Conservation (phyloP, 345 rosid species). For the Reutealis trisperma region DNA sequence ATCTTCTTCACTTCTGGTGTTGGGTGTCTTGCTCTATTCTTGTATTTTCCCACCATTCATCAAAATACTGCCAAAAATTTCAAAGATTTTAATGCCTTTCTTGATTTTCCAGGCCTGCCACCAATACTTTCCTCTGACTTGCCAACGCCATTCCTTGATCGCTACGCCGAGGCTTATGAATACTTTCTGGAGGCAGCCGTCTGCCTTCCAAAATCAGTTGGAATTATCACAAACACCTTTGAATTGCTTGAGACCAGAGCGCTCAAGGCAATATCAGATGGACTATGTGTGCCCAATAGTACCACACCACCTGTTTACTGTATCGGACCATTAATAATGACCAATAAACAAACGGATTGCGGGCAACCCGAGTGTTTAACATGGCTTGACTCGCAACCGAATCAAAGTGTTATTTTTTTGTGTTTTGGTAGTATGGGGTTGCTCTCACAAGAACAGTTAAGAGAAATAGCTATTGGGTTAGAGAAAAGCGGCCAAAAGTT, state of each 20-base stretch:
- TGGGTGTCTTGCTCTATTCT: conserved; percentile 2
- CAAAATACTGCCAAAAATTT: conserved; percentile 1
- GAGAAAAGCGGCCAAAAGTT: conserved; percentile 18
- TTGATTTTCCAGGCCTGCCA: conserved; percentile 28
- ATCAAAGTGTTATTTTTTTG: conserved; percentile 4
- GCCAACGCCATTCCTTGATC: conserved; percentile 22
- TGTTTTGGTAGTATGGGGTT: conserved; percentile 17
- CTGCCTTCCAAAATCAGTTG: conserved; percentile 17
- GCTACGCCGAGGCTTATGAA: conserved; percentile 14
- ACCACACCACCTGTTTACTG: background rate
- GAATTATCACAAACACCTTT: conserved; percentile 59
- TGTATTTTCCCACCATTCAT: conserved; percentile 22
- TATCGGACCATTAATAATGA: background rate
- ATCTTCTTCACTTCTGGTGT: conserved; percentile 10
- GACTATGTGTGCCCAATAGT: conserved; percentile 35
- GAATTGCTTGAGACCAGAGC: conserved; percentile 49
- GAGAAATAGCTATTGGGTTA: conserved; percentile 16
- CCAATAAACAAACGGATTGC: background rate
- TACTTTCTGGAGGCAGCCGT: conserved; percentile 9
- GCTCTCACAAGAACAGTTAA: background rate
- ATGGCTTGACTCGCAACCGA: conserved; percentile 22
- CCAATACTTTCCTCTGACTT: conserved; percentile 23
- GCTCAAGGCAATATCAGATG: conserved; percentile 41
- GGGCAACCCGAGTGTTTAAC: background rate
- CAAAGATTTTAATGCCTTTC: conserved; percentile 11